Evolutionary conservation across 768 basidiomycete species (phyloP).

Genomic region (Lentinula edodes): DNA sequence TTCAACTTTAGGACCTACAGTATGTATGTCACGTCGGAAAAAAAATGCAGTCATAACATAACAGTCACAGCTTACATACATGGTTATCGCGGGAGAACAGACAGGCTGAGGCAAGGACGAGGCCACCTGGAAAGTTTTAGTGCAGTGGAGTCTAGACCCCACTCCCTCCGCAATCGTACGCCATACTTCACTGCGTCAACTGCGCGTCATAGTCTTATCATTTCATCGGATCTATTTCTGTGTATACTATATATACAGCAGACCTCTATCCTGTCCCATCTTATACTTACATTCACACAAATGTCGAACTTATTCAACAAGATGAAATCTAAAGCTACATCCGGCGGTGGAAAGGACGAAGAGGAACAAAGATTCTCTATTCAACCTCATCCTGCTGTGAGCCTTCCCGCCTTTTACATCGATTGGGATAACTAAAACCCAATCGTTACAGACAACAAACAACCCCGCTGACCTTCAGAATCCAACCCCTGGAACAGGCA

Average conservation of each 20-base stretch:
- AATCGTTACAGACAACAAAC: not conserved
- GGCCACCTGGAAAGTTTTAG: too few relatives aligned
- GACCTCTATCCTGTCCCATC: not conserved
- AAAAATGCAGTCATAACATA: too few relatives aligned
- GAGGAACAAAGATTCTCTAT: not conserved
- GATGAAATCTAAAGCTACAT: not conserved
- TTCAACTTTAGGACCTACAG: too few relatives aligned
- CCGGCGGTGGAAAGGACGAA: not conserved
- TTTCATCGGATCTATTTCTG: not conserved
- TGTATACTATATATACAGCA: not conserved
- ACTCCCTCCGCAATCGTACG: too few relatives aligned
- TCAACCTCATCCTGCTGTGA: constrained; percentile 2
- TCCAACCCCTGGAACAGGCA: not conserved
- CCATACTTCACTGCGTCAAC: too few relatives aligned
- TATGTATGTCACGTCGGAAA: too few relatives aligned
- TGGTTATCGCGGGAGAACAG: too few relatives aligned
- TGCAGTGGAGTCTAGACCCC: too few relatives aligned
- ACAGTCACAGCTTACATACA: too few relatives aligned
- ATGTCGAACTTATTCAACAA: constrained; percentile 1
- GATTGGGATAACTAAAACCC: not conserved
- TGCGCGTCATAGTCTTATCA: not conserved
- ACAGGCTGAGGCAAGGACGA: too few relatives aligned
- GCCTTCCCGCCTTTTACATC: not conserved
- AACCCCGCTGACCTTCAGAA: not conserved
- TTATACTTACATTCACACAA: not conserved